Conservation (phyloP, 768 basidiomycete species). For the Termitomyces heimii region DNA sequence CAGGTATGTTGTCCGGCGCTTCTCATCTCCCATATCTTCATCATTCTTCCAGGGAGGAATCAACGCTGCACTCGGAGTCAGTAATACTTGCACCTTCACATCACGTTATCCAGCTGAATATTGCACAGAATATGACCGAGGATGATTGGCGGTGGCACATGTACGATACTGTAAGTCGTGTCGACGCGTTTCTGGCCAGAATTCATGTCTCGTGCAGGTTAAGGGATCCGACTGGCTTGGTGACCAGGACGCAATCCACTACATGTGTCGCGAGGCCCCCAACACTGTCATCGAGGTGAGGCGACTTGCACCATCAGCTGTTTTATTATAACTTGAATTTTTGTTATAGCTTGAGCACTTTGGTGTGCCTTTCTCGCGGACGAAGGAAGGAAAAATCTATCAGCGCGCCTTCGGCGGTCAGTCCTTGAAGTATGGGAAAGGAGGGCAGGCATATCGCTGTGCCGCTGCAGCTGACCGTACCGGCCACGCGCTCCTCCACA, state of each 20-base stretch:
- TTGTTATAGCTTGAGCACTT: constrained; percentile 85
- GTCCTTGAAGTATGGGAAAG: constrained; percentile 94
- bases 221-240: constrained; percentile 99
- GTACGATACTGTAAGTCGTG: constrained; percentile 78
- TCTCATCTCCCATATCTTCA: constrained; percentile 6
- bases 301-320: not conserved
- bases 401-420: constrained; percentile 99
- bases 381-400: constrained; percentile 98
- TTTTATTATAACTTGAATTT: not conserved
- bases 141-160: constrained; percentile 99
- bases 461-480: constrained; percentile 99
- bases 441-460: constrained; percentile 98
- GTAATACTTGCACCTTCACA: constrained; percentile 20
- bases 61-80: constrained; percentile 92
- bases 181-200: not conserved
- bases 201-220: constrained; percentile 44
- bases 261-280: constrained; percentile 98
- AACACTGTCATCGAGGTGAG: constrained; percentile 85
- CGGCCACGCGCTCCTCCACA: constrained; percentile 97
- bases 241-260: constrained; percentile 99
- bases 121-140: constrained; percentile 89
- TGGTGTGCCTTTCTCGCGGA: constrained; percentile 97
- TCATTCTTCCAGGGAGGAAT: constrained; percentile 75
- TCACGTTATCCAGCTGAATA: constrained; percentile 2
- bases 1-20: constrained; percentile 48